Evolutionary conservation across 2,329 filamentous ascomycete genomes (phyloP).

Genomic region (Botrytis aclada): DNA sequence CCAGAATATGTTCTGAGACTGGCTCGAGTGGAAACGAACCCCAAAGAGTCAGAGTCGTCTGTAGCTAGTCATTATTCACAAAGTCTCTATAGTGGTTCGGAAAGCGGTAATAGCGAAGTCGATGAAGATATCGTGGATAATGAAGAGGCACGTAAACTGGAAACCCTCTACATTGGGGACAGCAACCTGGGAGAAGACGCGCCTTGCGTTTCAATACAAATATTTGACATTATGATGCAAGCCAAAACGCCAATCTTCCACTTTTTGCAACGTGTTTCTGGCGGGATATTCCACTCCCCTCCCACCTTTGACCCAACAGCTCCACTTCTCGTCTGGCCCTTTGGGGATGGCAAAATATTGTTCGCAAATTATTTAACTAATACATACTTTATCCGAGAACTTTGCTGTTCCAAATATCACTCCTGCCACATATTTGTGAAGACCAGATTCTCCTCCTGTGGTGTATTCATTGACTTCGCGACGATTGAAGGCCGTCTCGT

Average conservation of each 20-base stretch:
- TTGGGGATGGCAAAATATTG: not conserved
- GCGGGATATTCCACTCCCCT: constrained; percentile 5
- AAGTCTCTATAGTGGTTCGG: constrained; percentile 5
- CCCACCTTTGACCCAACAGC: not conserved
- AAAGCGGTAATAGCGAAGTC: not conserved
- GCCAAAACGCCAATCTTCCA: not conserved
- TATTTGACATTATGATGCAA: not conserved
- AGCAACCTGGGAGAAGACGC: not conserved
- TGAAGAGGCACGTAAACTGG: not conserved
- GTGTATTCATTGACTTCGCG: constrained; percentile 3
- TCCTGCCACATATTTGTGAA: constrained; percentile 13
- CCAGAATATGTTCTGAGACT: not conserved
- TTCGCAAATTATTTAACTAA: constrained; percentile 8
- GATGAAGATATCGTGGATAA: not conserved
- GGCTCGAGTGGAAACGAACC: not conserved
- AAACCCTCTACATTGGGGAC: not conserved
- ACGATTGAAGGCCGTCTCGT: not conserved
- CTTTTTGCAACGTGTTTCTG: not conserved
- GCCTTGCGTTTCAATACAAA: not conserved
- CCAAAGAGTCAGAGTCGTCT: not conserved
- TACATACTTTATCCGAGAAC: constrained; percentile 10
- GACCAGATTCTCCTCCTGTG: not conserved
- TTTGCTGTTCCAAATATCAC: not conserved
- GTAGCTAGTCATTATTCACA: constrained; percentile 12
- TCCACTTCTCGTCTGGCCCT: constrained; percentile 8